A percentile compares a stretch with the other conserved stretches of the same genome.
Conservation (phyloP, 345 rosid species). For the Eutrema japonicum region DNA sequence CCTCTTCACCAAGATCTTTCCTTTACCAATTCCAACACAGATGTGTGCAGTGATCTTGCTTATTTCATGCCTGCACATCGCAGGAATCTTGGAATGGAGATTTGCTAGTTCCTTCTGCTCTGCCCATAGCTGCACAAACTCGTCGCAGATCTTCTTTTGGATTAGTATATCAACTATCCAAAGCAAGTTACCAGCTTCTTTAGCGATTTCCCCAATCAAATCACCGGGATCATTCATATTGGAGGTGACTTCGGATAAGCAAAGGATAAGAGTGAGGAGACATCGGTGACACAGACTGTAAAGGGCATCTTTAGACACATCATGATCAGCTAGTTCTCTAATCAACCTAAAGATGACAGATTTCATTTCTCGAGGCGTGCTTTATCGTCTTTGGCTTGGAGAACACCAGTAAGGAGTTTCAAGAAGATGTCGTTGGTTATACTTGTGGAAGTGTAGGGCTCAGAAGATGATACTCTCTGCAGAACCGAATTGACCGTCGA, state of each 20-base stretch:
- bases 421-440: conserved; percentile 57
- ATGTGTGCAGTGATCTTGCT: too few species aligned
- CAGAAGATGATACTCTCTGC: conserved; percentile 63
- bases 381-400: conserved; percentile 74
- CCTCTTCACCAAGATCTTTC: conserved; percentile 63
- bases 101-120: too few species aligned
- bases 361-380: conserved; percentile 79
- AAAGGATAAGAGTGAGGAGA: conserved; percentile 60
- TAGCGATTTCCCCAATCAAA: conserved; percentile 17
- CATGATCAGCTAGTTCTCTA: conserved; percentile 52
- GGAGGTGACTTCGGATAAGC: conserved; percentile 66
- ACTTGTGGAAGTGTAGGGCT: conserved; percentile 50
- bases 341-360: conserved; percentile 56
- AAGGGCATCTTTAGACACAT: conserved; percentile 64
- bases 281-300: conserved; percentile 71
- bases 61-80: too few species aligned
- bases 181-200: too few species aligned
- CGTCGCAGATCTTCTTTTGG: too few species aligned
- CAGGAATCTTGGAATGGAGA: too few species aligned
- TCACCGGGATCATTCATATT: conserved; percentile 49
- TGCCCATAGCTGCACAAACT: too few species aligned
- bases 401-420: conserved; percentile 57
- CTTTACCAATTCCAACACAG: conserved; percentile 22
- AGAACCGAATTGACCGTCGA: conserved; percentile 49
- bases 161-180: too few species aligned